Evolutionary conservation across 2,329 filamentous ascomycete species (phyloP).

Genomic region (Pestalotiopsis sp.): DNA sequence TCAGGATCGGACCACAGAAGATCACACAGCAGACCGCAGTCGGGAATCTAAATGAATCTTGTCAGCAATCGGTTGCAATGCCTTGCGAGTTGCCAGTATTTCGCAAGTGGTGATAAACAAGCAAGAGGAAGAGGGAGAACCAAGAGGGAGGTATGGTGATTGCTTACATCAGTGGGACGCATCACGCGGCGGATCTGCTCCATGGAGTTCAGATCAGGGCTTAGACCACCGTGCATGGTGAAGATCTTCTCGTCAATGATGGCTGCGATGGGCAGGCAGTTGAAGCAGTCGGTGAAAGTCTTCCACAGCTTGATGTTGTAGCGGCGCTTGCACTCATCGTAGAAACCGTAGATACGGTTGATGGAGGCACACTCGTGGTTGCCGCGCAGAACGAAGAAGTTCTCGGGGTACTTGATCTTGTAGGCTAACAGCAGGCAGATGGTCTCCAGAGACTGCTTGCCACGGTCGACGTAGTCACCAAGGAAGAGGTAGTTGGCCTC

Average conservation of each 20-base stretch:
- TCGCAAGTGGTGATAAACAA: conserved; percentile 20
- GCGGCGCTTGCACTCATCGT: conserved; percentile 98
- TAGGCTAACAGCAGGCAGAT: conserved; percentile 96
- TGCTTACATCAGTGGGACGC: conserved; percentile 95
- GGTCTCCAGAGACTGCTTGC: conserved; percentile 98
- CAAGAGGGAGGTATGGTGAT: neutral
- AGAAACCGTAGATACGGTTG: conserved; percentile 99
- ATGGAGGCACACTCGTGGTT: conserved; percentile 99
- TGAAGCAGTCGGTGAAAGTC: conserved; percentile 99
- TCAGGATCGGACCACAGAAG: conserved; percentile 98
- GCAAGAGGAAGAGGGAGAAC: neutral
- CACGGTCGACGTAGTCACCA: conserved; percentile 97
- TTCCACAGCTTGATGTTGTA: conserved; percentile 99
- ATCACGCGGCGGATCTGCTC: conserved; percentile 99
- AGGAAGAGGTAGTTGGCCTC: conserved; percentile 99
- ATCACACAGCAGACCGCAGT: conserved; percentile 96
- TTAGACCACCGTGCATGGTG: conserved; percentile 98
- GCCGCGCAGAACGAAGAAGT: conserved; percentile 97
- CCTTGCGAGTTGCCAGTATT: conserved; percentile 29
- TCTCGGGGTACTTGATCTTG: conserved; percentile 99
- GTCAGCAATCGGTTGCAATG: conserved; percentile 34
- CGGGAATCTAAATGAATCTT: conserved; percentile 74
- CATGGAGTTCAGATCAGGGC: conserved; percentile 98
- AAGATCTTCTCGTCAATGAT: conserved; percentile 99
- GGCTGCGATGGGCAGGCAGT: conserved; percentile 95